Base-by-base conservation (phyloP, 1,284 basidiomycete species). In the Pseudozyma sp. region DNA sequence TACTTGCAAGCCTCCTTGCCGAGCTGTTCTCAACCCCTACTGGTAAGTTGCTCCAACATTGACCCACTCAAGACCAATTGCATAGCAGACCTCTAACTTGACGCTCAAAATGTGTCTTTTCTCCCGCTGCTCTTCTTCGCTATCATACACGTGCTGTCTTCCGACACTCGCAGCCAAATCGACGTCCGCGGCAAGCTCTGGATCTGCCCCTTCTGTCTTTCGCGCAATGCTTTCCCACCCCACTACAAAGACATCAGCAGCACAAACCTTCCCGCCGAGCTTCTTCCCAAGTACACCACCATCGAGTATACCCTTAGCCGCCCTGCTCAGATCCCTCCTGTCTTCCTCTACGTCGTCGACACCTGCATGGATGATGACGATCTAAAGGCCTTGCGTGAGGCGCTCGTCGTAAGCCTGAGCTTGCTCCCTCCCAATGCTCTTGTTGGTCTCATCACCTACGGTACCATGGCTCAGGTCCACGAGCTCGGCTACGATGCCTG, bases 191-290 rank as follows among this genome's bases (percentile, higher is more conserved):
- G 93, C 76, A 99, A 98, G 87, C 90, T 99, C 61, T 99, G 96
- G 96, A 98, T 99, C 82, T 99, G 96, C 85, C 96, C 96, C 3
- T 99, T 99, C 88, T 99, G 96, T 87, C 88, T 98, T 62, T 92
- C 93, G 58, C 91, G 96, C 70, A 99, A 98, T 86, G 91, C 95
- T 2, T 98, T 99, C 87, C 96, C 96, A 9, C 94, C 95, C 0
- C 96, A 99, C 86, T 99, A 99, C 89, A 97, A 97, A 87, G 96
- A 99, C 86, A 97, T 99, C 79, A 95, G 94, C 67, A 93, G 92
- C 87, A 96, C 93, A 74, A 98, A 98, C 86, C 89, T 98, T 25
- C 96, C 96, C 49, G 92, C 95, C 19, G 96, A 99, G 86, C 89
- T 99, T 34, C 86, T 97, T 48, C 95, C 96, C 83, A 97, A 97